phyloP scores from a whole-genome alignment of 208 protist species.

The Herpetomonas samuelpessoai region DNA sequence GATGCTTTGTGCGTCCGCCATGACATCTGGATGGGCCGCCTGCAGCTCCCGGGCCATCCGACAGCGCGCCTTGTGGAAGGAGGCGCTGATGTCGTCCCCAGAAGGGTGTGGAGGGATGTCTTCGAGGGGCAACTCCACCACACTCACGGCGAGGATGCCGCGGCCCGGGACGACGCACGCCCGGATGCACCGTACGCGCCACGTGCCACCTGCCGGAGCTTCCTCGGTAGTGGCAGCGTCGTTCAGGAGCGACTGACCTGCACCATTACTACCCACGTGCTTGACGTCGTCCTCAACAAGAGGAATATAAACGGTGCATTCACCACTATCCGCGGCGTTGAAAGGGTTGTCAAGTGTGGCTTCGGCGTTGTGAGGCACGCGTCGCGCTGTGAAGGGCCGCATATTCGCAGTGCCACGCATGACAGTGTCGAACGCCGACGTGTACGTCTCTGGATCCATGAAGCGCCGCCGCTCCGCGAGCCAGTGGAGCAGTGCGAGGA shows the following conservation, averaged over 20 bases:
- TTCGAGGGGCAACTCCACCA: constrained; percentile 10
- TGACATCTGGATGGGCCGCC: background rate
- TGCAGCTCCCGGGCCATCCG: background rate
- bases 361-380: no score
- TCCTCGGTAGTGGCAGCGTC: background rate
- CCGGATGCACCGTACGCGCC: background rate
- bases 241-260: no score
- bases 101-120: constrained; percentile 6
- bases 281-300: no score
- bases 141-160: background rate
- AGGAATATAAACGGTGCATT: no score
- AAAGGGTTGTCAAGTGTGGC: no score
- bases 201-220: background rate
- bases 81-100: background rate
- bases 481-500: constrained; percentile 40
- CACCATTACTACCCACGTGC: no score
- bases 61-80: background rate
- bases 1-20: background rate
- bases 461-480: constrained; percentile 13
- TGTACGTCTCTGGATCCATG: background rate
- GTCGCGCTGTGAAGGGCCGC: background rate
- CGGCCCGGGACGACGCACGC: background rate
- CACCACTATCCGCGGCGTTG: no score
- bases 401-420: background rate
- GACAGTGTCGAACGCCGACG: background rate